A percentile compares a stretch with the other conserved stretches of the same genome.
These are phyloP conservation scores for Saccharomycopsis amapae DNA, from an alignment of 805 yeast genomes.

Conservation along the genomic window DNA sequence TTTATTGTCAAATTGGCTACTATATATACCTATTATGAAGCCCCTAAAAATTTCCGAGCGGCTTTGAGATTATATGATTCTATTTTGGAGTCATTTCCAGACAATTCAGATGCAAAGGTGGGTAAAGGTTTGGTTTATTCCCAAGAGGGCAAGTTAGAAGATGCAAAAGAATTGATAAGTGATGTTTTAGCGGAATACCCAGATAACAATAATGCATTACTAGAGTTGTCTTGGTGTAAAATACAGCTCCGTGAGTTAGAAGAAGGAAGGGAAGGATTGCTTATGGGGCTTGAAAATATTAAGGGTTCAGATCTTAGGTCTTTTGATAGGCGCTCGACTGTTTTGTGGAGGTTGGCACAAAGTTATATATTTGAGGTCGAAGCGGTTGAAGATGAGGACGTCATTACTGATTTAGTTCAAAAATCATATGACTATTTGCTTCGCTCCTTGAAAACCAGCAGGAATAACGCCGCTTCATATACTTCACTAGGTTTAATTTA, in stretches of 20 bases:
- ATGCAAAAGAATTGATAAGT: constrained; percentile 48
- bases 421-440: constrained; percentile 53
- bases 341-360: constrained; percentile 69
- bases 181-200: constrained; percentile 45
- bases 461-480: constrained; percentile 69
- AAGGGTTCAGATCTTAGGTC: constrained; percentile 47
- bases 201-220: constrained; percentile 49
- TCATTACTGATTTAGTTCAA: constrained; percentile 29
- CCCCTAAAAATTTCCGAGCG: constrained; percentile 77
- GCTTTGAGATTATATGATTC: constrained; percentile 68
- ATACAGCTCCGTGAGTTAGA: constrained; percentile 44
- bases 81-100: constrained; percentile 41
- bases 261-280: constrained; percentile 47
- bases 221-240: constrained; percentile 76
- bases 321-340: constrained; percentile 49
- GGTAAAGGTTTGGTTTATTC: constrained; percentile 78
- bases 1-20: constrained; percentile 63
- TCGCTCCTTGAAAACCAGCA: constrained; percentile 54
- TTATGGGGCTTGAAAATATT: constrained; percentile 35
- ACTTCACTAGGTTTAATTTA: constrained; percentile 78
- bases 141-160: constrained; percentile 50
- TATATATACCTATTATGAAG: constrained; percentile 75
- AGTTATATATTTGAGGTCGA: constrained; percentile 39
- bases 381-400: constrained; percentile 24
- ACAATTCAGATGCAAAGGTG: constrained; percentile 54